A percentile compares a stretch with the other conserved stretches of the same genome.
Evolutionary conservation across 2,329 filamentous ascomycete genomes (phyloP).

Genomic region (Talaromyces sp.): DNA sequence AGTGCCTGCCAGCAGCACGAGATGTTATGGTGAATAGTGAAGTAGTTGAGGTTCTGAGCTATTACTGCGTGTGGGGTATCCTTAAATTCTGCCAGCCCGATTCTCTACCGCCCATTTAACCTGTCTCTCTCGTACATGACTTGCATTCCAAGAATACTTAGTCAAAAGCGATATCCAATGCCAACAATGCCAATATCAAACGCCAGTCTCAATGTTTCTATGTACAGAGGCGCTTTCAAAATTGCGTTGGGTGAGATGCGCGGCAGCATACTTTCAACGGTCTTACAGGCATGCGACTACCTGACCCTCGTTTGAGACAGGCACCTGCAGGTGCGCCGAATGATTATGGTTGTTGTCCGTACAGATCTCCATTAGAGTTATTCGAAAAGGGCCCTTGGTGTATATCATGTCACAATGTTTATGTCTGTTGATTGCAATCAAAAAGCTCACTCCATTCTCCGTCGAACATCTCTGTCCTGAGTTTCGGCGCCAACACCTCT

Average conservation of each 20-base stretch:
- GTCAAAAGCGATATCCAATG: not conserved
- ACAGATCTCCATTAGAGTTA: not conserved
- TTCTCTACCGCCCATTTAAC: not conserved
- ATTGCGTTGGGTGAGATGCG: not conserved
- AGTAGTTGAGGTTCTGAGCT: not conserved
- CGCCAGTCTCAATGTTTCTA: not conserved
- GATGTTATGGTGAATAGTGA: not conserved
- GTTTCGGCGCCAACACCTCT: constrained; percentile 58
- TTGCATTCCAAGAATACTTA: not conserved
- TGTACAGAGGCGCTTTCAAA: not conserved
- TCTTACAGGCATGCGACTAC: not conserved
- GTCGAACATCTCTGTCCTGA: constrained; percentile 59
- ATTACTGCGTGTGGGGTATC: not conserved
- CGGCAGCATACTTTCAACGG: not conserved
- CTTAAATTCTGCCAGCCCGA: not conserved
- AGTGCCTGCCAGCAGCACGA: not conserved
- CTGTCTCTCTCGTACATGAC: not conserved
- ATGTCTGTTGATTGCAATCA: not conserved
- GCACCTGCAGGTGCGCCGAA: not conserved
- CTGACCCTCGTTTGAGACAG: not conserved
- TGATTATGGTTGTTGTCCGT: not conserved
- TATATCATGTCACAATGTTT: not conserved
- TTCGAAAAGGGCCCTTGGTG: not conserved
- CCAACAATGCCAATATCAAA: not conserved
- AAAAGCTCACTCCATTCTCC: constrained; percentile 52